These are phyloP conservation scores for Purshia tridentata DNA, from an alignment of 306 rosid species.

Conservation along the genomic window DNA sequence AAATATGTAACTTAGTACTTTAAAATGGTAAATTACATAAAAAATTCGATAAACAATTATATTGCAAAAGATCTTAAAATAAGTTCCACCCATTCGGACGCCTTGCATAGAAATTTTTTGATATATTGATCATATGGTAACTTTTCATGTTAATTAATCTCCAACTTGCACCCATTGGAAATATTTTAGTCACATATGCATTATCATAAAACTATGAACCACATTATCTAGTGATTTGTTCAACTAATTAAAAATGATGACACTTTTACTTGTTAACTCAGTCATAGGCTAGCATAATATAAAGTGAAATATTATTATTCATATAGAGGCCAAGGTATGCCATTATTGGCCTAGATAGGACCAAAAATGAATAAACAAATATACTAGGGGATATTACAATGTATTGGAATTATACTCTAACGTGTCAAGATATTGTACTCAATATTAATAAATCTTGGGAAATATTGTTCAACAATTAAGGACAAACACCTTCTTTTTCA, in stretches of 20 bases:
- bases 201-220: not conserved
- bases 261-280: not conserved
- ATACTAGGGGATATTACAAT: not conserved
- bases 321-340: too few relatives aligned
- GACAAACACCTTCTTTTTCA: constrained; percentile 35
- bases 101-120: too few relatives aligned
- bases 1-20: too few relatives aligned
- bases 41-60: not conserved
- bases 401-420: not conserved
- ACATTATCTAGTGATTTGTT: not conserved
- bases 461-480: constrained; percentile 6
- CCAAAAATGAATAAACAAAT: not conserved
- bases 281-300: too few relatives aligned
- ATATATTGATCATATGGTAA: too few relatives aligned
- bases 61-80: too few relatives aligned
- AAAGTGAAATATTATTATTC: too few relatives aligned
- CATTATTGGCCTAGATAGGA: not conserved
- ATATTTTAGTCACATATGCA: not conserved
- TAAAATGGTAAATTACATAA: too few relatives aligned
- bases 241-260: not conserved
- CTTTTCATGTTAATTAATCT: too few relatives aligned
- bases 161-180: not conserved
- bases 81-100: too few relatives aligned
- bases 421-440: constrained; percentile 13
- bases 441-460: not conserved